These are phyloP conservation scores for Leccinum disarticulatum DNA, from an alignment of 768 basidiomycete genomes.

Conservation along the genomic window DNA sequence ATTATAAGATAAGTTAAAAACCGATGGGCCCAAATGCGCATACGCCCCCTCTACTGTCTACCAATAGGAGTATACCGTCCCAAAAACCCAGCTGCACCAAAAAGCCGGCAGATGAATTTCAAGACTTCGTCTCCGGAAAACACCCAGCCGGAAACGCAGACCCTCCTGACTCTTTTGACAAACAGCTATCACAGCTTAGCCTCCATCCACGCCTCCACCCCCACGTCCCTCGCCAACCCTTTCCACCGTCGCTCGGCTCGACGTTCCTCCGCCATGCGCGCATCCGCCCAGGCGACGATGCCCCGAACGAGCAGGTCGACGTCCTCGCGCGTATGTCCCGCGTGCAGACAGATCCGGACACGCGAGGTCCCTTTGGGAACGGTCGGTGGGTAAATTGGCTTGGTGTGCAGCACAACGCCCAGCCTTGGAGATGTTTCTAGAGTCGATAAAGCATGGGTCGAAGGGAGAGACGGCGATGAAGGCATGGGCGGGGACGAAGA, in stretches of 20 bases:
- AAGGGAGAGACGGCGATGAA: not conserved
- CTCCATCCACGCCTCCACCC: constrained; percentile 30
- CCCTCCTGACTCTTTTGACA: not conserved
- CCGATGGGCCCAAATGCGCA: too few species aligned
- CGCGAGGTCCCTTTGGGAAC: constrained; percentile 86
- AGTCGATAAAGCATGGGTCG: not conserved
- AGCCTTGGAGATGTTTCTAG: constrained; percentile 3
- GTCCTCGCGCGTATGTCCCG: constrained; percentile 65
- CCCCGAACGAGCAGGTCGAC: constrained; percentile 56
- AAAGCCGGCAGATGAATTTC: not conserved
- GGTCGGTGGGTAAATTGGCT: constrained; percentile 84
- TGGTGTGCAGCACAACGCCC: constrained; percentile 55
- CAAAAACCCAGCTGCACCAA: not conserved
- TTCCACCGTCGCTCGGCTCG: constrained; percentile 10
- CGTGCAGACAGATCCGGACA: constrained; percentile 86
- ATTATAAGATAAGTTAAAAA: too few species aligned
- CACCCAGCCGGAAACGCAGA: not conserved
- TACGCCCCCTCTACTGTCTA: not conserved
- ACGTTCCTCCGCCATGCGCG: constrained; percentile 9
- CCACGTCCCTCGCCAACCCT: constrained; percentile 13
- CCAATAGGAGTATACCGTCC: not conserved
- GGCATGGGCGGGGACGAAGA: not conserved
- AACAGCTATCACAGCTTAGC: constrained; percentile 20
- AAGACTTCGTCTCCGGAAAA: not conserved
- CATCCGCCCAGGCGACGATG: constrained; percentile 41